Conservation (phyloP, 495 filamentous ascomycete species). For the Neurospora cerealis region DNA sequence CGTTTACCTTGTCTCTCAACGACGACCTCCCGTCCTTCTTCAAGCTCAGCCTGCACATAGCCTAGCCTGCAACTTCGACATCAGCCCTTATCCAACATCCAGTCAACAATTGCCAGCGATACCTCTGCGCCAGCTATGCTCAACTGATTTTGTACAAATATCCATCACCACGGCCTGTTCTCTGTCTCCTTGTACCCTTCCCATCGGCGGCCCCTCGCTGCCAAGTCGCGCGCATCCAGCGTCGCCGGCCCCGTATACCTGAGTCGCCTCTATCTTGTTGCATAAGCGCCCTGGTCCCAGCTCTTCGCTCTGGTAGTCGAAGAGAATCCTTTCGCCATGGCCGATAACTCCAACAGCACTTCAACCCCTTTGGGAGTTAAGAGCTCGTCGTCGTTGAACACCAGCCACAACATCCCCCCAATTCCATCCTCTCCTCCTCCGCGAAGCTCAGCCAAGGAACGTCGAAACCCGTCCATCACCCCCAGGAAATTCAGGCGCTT, state of each 20-base stretch:
- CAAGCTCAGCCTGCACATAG: background rate
- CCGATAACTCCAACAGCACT: slow-evolving; percentile 12
- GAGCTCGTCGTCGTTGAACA: slow-evolving; percentile 13
- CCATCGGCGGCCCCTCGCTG: background rate
- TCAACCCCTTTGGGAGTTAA: slow-evolving; percentile 9
- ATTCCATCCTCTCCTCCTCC: slow-evolving; percentile 25
- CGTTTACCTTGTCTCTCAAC: background rate
- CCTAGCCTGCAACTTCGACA: background rate
- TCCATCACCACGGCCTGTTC: background rate
- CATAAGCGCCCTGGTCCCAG: background rate
- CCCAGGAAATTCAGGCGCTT: slow-evolving; percentile 70
- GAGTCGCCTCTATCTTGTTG: background rate
- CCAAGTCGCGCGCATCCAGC: background rate
- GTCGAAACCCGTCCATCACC: slow-evolving; percentile 48
- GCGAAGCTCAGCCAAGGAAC: slow-evolving; percentile 29
- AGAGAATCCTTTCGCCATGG: background rate
- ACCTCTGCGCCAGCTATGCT: background rate
- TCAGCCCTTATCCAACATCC: background rate
- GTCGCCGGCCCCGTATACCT: background rate
- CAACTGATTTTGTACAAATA: background rate
- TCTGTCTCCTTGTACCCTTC: background rate
- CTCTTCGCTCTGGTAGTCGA: background rate
- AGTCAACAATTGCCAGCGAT: background rate
- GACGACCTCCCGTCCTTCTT: background rate
- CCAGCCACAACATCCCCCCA: slow-evolving; percentile 13